Conservation (phyloP, 140 eudicot genomes). For the Cichorium intybus region DNA sequence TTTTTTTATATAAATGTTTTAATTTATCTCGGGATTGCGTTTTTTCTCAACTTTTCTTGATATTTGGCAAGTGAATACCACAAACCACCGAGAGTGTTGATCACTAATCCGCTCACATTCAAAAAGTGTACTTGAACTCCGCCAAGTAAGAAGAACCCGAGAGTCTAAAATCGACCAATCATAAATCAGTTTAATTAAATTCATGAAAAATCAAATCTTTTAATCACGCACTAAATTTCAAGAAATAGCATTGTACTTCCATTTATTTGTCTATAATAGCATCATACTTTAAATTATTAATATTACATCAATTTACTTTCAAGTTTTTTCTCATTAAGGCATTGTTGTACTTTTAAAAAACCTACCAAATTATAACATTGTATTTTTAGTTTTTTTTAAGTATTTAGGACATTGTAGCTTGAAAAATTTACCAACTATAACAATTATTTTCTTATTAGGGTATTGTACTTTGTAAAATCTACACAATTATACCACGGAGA, state of each 20-base stretch:
- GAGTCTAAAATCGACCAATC: constrained; percentile 47
- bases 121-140: constrained; percentile 87
- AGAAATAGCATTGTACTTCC: not conserved
- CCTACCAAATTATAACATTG: no score
- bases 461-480: no score
- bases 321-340: no score
- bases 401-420: no score
- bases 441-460: no score
- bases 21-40: constrained; percentile 33
- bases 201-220: not conserved
- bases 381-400: no score
- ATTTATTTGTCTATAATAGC: not conserved
- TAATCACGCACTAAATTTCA: no score
- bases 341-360: no score
- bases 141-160: constrained; percentile 85
- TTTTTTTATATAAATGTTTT: no score
- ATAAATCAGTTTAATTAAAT: constrained; percentile 1
- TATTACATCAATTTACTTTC: no score
- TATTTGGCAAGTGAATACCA: constrained; percentile 93
- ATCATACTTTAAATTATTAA: not conserved
- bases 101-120: constrained; percentile 75
- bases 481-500: no score
- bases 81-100: constrained; percentile 93
- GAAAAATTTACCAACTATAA: no score
- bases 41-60: constrained; percentile 61